Base-by-base conservation (phyloP, 1,139 yeast genomes). In the Pneumocystis sp. region DNA sequence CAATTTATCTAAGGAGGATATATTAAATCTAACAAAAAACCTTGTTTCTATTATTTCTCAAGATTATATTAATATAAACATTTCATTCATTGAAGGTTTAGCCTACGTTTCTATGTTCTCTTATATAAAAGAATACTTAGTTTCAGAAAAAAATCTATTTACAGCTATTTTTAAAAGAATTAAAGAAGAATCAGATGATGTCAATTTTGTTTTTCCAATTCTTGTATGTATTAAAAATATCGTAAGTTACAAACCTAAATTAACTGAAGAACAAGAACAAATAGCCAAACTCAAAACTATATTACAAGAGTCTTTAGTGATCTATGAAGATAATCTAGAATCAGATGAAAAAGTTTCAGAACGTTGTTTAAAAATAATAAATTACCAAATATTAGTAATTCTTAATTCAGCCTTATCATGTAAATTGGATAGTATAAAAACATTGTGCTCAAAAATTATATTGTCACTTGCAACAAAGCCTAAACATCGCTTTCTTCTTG, bases 11-110 rank as follows among this genome's bases (percentile, higher is more conserved):
- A 40, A 50, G 12, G 57, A 50, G 25, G 15, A 50, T 19, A 15
- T 50, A 25, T 50, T 50, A 25, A 50, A 50, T 21, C n/a, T 50
- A 12, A 31, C 57, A 10, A 50, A 50, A 50, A 50, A 50, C 25
- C 15, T 50, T 50, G 34, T 50, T 50, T 50, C 31, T 25, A 21
- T 50, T 25, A 50, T 50, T 25, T 50, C 57, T 50, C 57, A 50
- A 15, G 57, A 50, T 50, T 50, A 21, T 45, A 21, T 21, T 25
- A 21, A 50, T 29, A 25, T 17, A 25, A 15, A 25, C 12, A 12
- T 50, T 29, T 50, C 57, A 25, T 50, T 42, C 2, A 59, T 59
- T 59, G 61, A 59, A 31, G 61, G 61, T 59, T 21, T 59, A 59
- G n/a, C 61, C 21, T 59, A 39, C 25, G n/a, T 42, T 29, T 39